Conservation (phyloP, 2,329 filamentous ascomycete genomes). For the Aspergillus thermomutatus region DNA sequence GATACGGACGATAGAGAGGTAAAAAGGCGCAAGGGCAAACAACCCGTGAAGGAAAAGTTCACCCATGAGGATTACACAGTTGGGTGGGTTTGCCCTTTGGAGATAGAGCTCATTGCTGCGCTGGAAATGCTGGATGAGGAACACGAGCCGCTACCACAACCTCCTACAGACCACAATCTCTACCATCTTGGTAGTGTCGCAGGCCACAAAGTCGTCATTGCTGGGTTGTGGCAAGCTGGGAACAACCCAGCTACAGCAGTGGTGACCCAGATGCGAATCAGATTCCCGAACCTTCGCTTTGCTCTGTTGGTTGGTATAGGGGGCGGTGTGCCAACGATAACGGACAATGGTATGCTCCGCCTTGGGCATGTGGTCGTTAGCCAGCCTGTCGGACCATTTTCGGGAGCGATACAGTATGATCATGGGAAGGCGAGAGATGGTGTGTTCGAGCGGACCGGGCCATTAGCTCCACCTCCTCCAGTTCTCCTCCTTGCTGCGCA, state of each 20-base stretch:
- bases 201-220: too few species aligned
- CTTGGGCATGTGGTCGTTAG: conserved; percentile 22
- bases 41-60: too few species aligned
- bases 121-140: too few species aligned
- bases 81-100: too few species aligned
- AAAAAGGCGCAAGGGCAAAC: too few species aligned
- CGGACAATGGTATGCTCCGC: conserved; percentile 10
- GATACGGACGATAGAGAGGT: too few species aligned
- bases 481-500: conserved; percentile 13
- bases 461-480: conserved; percentile 9
- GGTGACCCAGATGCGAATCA: conserved; percentile 16
- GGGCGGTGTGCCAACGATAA: conserved; percentile 13
- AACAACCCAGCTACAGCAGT: conserved; percentile 16
- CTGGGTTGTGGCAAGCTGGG: conserved; percentile 7
- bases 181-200: too few species aligned
- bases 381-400: conserved; percentile 6
- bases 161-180: too few species aligned
- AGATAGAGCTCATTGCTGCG: too few species aligned
- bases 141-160: too few species aligned
- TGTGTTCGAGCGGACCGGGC: conserved; percentile 10
- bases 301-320: conserved; percentile 19
- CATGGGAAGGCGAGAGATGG: conserved; percentile 8
- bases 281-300: conserved; percentile 17
- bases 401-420: conserved; percentile 14
- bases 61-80: too few species aligned